Base-by-base conservation (phyloP, 2,329 filamentous ascomycete species). In the Ophiosphaerella herpotricha region DNA sequence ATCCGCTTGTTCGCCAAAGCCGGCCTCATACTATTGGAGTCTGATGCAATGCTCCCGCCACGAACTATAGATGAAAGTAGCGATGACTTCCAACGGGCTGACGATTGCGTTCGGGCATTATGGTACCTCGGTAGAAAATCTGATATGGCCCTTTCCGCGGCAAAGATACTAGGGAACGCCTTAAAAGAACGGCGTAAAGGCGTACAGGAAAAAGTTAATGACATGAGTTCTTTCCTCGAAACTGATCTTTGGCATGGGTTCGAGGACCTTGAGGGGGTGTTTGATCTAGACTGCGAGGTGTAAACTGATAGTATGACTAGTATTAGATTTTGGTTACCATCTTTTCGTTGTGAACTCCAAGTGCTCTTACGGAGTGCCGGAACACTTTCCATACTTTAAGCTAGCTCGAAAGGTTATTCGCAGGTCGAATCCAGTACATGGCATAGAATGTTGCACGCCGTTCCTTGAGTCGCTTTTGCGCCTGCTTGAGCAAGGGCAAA, bases 111-210 rank as follows among this genome's bases (percentile, higher is more conserved):
- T 14, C 75, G 75, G 58, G 81, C 80, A 2, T 69, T 85, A 23
- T 81, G 80, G 74, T 79, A 79, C 45, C 67, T 84, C 14, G 81
- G 81, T 2, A 77, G 77, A 49, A 84, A 83, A 60, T 83, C 80
- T 3, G 81, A 83, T 54, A 82, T 77, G 70, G 75, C 76, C 5
- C 69, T 72, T 18, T 55, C 73, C 36, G 74, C 74, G 8, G 75
- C 75, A 23, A 70, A 66, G 2, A 67, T 71, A 16, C 46, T 77
- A n/a, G 67, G 70, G 2, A 65, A 65, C n/a, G 68, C 61, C 5
- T 57, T 76, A 46, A 66, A 64, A 41, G 50, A 62, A 46, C 58
- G 63, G 41, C 60, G 60, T 32, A 61, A 63, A 40, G 54, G 57
- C 29, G 55, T 39, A 4, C 52, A 63, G 23, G 58, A 67, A 39